Evolutionary conservation across 805 yeast species (phyloP).

Genomic region (Pichia exigua): DNA sequence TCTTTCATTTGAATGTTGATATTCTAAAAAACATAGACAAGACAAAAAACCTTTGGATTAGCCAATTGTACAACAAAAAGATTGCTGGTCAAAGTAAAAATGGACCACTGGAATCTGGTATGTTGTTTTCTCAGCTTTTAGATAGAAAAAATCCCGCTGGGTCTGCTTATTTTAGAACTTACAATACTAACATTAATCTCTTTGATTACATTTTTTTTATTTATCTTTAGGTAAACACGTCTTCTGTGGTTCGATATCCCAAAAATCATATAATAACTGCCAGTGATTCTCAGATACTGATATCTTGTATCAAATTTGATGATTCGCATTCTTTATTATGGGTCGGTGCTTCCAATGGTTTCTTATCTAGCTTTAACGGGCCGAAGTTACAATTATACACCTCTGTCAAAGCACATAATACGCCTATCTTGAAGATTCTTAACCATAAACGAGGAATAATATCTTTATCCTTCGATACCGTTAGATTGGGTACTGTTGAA

Average conservation of each 20-base stretch:
- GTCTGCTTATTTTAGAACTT: background rate
- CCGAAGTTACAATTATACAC: constrained; percentile 48
- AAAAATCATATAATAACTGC: constrained; percentile 15
- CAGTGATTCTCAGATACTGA: constrained; percentile 14
- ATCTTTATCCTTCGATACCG: constrained; percentile 42
- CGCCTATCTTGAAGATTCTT: constrained; percentile 44
- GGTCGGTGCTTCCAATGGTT: constrained; percentile 69
- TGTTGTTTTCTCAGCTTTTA: background rate
- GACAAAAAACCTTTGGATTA: background rate
- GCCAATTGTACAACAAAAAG: background rate
- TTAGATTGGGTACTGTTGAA: constrained; percentile 48
- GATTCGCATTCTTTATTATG: constrained; percentile 69
- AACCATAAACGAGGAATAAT: constrained; percentile 52
- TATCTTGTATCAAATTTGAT: constrained; percentile 49
- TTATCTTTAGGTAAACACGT: constrained; percentile 1
- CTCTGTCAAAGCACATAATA: constrained; percentile 44
- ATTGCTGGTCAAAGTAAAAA: background rate
- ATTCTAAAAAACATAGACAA: background rate
- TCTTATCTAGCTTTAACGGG: constrained; percentile 36
- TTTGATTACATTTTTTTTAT: background rate
- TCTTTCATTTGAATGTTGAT: background rate
- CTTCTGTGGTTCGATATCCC: constrained; percentile 14
- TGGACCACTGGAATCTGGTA: constrained; percentile 11
- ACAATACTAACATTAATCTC: background rate
- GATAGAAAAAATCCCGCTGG: no score